Base-by-base conservation (phyloP, 2,329 filamentous ascomycete genomes). In the Penicillium oxalicum region DNA sequence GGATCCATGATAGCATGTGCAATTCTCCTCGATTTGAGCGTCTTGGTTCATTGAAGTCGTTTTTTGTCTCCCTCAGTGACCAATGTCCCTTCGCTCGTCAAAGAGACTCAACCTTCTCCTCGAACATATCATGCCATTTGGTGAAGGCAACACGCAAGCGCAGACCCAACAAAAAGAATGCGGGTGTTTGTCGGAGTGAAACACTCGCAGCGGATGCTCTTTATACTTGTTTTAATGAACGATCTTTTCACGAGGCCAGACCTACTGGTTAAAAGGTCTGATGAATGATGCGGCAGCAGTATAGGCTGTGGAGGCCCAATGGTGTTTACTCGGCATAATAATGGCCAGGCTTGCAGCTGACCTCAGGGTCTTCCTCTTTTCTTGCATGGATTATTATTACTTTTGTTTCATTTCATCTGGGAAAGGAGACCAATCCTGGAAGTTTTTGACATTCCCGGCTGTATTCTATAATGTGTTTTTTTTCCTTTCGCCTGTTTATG, bases 141-240 rank as follows among this genome's bases (percentile, higher is more conserved):
- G 43, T 32, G 37, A 40, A 35, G 44, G 41, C 26, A 42, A 28
- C 48, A 43, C 47, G 45, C 45, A 44, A 45, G 38, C 50, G 43
- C 39, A 51, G 40, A 50, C 39, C 5, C 24, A 11, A 34, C 33
- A 25, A 25, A 4, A 28, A 36, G 24, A 18, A 35, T 47, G 37
- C 33, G 47, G 29, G 37, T 54, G 43, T 40, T 48, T 58, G 49
- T 18, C 18, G 18, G 18, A 11, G 29, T 32, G 29, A 32, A 32
- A 32, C 29, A 32, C 52, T 51, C 43, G 47, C 42, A 44, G 55
- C 50, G 58, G 56, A 55, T 52, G 49, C 52, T 46, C 43, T 50
- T 48, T 59, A 56, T 60, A 60, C 46, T 39, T 50, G 49, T 56
- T 55, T 60, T 60, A 60, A 60, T 60, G 52, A 60, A 60, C 55